Conservation (phyloP, 441 rosid genomes). For the Geranium incanum region DNA sequence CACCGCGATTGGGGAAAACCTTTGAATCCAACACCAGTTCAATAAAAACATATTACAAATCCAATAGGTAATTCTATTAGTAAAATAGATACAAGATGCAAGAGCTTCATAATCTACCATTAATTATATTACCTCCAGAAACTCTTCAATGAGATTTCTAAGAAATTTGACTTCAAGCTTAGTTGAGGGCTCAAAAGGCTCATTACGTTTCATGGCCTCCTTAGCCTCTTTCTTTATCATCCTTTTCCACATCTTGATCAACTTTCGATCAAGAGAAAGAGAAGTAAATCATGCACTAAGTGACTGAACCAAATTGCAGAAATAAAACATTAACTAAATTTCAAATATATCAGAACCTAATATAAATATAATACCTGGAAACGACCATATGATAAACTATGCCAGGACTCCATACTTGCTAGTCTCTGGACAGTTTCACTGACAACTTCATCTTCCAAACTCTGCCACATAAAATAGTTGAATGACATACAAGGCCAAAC, state of each 20-base stretch:
- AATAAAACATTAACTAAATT: conserved; percentile 8
- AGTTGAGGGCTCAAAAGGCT: conserved; percentile 47
- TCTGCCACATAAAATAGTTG: conserved; percentile 43
- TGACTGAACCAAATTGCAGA: conserved; percentile 1
- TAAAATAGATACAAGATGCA: background rate
- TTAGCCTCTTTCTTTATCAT: conserved; percentile 68
- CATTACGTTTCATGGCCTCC: conserved; percentile 56
- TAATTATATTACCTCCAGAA: conserved; percentile 55
- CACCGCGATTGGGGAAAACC: conserved; percentile 46
- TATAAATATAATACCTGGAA: conserved; percentile 53
- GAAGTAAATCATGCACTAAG: conserved; percentile 19
- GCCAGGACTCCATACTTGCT: conserved; percentile 84
- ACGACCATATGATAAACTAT: conserved; percentile 88
- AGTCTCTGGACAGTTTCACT: conserved; percentile 71
- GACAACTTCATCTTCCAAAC: conserved; percentile 93
- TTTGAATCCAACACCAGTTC: conserved; percentile 51
- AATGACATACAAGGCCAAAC: background rate
- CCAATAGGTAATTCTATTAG: background rate
- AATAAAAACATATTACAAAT: background rate
- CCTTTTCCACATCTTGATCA: conserved; percentile 85
- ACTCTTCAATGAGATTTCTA: conserved; percentile 83
- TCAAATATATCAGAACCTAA: conserved; percentile 1
- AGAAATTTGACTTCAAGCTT: conserved; percentile 68
- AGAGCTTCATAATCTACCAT: background rate
- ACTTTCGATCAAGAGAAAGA: conserved; percentile 58